Conservation (phyloP, 2,329 filamentous ascomycete species). For the Cephalotrichum gorgonifer region DNA sequence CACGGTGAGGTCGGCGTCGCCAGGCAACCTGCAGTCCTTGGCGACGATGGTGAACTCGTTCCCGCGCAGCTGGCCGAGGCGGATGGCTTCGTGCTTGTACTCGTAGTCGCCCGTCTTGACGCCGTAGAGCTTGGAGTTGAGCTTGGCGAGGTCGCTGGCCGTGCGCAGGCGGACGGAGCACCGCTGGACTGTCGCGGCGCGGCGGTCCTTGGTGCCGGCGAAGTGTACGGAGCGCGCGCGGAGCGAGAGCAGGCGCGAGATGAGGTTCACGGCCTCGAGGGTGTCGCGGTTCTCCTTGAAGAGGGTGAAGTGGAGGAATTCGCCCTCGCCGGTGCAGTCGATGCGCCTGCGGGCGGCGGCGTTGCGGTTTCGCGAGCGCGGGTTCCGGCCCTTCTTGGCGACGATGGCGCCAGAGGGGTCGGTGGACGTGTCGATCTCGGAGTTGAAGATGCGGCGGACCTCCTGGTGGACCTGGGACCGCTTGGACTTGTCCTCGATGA, state of each 20-base stretch:
- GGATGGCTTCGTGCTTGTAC: slow-evolving; percentile 60
- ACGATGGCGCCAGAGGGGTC: slow-evolving; percentile 47
- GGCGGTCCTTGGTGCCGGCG: slow-evolving; percentile 83
- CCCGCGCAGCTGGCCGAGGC: slow-evolving; percentile 73
- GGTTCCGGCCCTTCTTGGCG: slow-evolving; percentile 34
- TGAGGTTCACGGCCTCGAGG: slow-evolving; percentile 75
- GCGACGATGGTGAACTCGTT: slow-evolving; percentile 92
- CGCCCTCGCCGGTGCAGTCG: slow-evolving; percentile 35
- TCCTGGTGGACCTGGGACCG: slow-evolving; percentile 42
- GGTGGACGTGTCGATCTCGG: slow-evolving; percentile 67
- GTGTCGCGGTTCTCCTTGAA: slow-evolving; percentile 98
- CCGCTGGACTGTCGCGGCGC: slow-evolving; percentile 76
- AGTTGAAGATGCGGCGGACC: slow-evolving; percentile 72
- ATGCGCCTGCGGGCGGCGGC: not conserved
- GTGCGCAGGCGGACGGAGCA: slow-evolving; percentile 51
- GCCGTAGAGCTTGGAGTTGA: slow-evolving; percentile 55
- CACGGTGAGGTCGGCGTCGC: slow-evolving; percentile 14
- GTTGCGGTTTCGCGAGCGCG: slow-evolving; percentile 1
- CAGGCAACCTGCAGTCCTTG: slow-evolving; percentile 64
- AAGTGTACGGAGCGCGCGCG: slow-evolving; percentile 64
- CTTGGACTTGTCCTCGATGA: slow-evolving; percentile 31
- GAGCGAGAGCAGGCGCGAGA: slow-evolving; percentile 63
- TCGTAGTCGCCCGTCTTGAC: slow-evolving; percentile 70
- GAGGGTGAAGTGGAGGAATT: slow-evolving; percentile 81
- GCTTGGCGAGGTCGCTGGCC: slow-evolving; percentile 48